phyloP scores from a whole-genome alignment of 2,329 filamentous ascomycete genomes.

The Penicillium sp. region DNA sequence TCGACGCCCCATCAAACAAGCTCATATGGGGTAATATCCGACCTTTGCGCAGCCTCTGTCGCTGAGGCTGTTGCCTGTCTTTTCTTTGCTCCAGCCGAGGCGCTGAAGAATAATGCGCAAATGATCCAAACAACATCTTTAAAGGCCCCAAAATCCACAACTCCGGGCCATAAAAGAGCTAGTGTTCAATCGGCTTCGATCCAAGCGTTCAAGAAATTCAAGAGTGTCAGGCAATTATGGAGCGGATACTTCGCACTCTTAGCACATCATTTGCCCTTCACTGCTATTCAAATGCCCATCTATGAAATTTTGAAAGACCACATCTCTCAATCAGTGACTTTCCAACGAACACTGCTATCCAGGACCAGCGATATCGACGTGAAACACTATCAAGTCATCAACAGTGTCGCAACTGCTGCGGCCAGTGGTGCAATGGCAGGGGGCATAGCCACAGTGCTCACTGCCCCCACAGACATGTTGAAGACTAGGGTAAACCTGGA shows the following conservation, averaged over 20 bases:
- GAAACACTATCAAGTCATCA: not conserved
- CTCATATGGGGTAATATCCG: not conserved
- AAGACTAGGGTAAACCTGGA: not conserved
- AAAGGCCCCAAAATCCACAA: not conserved
- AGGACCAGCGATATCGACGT: not conserved
- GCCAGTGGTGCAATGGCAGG: not conserved
- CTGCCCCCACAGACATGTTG: not conserved
- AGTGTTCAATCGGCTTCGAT: not conserved
- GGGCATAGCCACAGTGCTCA: not conserved
- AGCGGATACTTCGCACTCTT: not conserved
- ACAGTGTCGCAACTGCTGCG: not conserved
- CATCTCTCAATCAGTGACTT: not conserved
- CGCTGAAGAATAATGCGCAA: not conserved
- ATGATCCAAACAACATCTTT: not conserved
- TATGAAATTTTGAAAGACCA: not conserved
- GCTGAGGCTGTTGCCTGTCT: not conserved
- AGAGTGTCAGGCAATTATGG: not conserved
- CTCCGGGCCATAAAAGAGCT: not conserved
- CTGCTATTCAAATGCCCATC: not conserved
- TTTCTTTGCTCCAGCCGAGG: not conserved
- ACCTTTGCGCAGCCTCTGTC: not conserved
- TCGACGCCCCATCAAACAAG: not conserved
- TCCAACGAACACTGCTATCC: not conserved
- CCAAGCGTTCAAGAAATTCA: not conserved
- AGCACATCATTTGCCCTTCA: not conserved